Percentiles rank a stretch among this genome's conserved stretches.
These are phyloP conservation scores for Pythium guiyangense DNA, from an alignment of 352 stramenopile genomes.

Conservation along the genomic window DNA sequence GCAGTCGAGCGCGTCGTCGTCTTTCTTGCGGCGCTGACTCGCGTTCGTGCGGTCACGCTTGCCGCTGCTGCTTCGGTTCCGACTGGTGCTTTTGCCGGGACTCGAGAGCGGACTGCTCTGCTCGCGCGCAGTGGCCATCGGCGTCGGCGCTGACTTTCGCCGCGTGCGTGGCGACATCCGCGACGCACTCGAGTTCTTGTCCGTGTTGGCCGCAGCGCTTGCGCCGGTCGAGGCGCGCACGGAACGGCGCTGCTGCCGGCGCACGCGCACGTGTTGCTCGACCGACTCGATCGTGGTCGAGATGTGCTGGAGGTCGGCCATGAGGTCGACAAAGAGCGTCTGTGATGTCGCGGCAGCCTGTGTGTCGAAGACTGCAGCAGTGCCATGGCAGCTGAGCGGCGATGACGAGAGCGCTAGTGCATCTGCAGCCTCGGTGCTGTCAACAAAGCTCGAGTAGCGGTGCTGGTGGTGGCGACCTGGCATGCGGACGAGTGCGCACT, in stretches of 20 bases:
- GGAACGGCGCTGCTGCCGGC: conserved; percentile 1
- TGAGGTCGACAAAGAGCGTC: conserved; percentile 4
- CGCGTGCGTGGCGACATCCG: neutral
- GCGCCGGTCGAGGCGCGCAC: neutral
- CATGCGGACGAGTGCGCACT: no score
- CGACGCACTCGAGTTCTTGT: no score
- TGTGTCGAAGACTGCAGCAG: neutral
- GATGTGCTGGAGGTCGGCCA: conserved; percentile 5
- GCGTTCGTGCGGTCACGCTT: neutral
- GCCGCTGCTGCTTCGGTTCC: neutral
- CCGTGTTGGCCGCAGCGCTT: neutral
- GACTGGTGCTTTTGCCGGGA: neutral
- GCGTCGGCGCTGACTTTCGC: neutral
- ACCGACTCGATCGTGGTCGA: conserved; percentile 8
- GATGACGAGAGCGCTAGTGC: neutral
- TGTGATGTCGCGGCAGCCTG: neutral
- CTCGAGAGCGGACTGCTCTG: neutral
- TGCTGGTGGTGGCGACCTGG: neutral
- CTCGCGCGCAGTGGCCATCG: neutral
- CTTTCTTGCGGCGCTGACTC: conserved; percentile 7
- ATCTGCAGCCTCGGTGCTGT: no score
- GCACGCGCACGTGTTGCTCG: conserved; percentile 4
- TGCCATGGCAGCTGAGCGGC: neutral
- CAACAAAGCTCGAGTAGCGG: no score
- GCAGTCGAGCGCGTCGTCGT: conserved; percentile 7